phyloP scores from a whole-genome alignment of 2,329 filamentous ascomycete genomes.

The Curvularia lunata region DNA sequence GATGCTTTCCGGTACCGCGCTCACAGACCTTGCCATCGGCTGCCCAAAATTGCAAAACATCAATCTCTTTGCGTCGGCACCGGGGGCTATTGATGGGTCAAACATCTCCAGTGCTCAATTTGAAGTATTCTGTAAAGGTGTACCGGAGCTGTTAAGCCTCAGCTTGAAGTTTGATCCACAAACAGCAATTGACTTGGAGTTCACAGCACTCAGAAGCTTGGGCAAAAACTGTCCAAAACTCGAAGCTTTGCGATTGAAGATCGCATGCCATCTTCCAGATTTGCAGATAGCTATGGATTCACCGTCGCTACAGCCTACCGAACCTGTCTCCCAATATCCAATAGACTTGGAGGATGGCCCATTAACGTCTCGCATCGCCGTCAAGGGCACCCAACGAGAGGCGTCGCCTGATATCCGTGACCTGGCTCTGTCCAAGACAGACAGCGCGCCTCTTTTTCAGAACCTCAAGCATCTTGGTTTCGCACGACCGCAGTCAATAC shows the following conservation, averaged over 20 bases:
- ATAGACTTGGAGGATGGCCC: background rate
- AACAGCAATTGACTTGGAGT: slow-evolving; percentile 32
- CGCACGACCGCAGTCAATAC: slow-evolving; percentile 35
- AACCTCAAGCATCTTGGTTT: slow-evolving; percentile 37
- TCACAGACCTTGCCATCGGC: slow-evolving; percentile 28
- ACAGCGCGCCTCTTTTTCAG: slow-evolving; percentile 30
- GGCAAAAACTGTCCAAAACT: slow-evolving; percentile 34
- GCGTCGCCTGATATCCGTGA: background rate
- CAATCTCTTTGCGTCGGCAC: slow-evolving; percentile 34
- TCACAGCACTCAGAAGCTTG: slow-evolving; percentile 36
- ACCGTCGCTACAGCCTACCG: background rate
- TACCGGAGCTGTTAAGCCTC: slow-evolving; percentile 32
- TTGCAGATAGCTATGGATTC: background rate
- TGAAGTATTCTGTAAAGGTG: slow-evolving; percentile 33
- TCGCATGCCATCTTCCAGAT: slow-evolving; percentile 33
- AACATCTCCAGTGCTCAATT: slow-evolving; percentile 35
- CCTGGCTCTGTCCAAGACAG: background rate
- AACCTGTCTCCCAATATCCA: background rate
- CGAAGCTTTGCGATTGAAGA: slow-evolving; percentile 36
- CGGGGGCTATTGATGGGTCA: slow-evolving; percentile 40
- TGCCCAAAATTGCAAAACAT: slow-evolving; percentile 37
- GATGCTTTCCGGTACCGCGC: slow-evolving; percentile 25
- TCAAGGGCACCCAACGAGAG: slow-evolving; percentile 1
- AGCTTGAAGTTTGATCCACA: slow-evolving; percentile 38
- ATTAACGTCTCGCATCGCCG: slow-evolving; percentile 10